Conservation (phyloP, 2,329 filamentous ascomycete genomes). For the Pyricularia sp. region DNA sequence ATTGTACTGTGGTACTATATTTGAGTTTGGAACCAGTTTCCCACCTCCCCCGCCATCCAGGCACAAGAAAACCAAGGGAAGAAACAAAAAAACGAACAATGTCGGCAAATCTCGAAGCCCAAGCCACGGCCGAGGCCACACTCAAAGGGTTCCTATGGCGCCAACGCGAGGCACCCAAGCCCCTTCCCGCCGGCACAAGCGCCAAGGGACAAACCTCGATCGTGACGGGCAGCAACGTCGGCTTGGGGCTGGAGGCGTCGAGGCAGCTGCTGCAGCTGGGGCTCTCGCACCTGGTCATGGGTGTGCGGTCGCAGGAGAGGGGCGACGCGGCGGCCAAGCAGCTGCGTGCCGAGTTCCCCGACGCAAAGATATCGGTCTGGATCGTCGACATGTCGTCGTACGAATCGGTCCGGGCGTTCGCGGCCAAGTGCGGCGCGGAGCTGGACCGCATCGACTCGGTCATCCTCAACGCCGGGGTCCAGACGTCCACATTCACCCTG, state of each 20-base stretch:
- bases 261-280: conserved; percentile 7
- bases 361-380: conserved; percentile 5
- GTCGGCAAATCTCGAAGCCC: neutral
- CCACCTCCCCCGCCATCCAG: no score
- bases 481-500: neutral
- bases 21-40: no score
- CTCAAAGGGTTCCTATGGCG: neutral
- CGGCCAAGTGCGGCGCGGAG: neutral
- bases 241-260: conserved; percentile 7
- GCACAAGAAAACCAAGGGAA: neutral
- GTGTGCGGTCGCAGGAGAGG: conserved; percentile 6
- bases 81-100: neutral
- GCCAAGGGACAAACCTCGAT: conserved; percentile 11
- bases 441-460: conserved; percentile 3
- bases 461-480: neutral
- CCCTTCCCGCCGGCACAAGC: neutral
- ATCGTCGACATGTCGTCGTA: conserved; percentile 7
- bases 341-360: conserved; percentile 5
- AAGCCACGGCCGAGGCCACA: neutral
- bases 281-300: conserved; percentile 7
- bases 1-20: no score
- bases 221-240: conserved; percentile 7
- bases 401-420: conserved; percentile 5
- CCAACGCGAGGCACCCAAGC: neutral
- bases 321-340: conserved; percentile 6